Evolutionary conservation across 345 rosid genomes (phyloP), one percentile per base, ranked within the genome.

Genomic region (Combretum micranthum): DNA sequence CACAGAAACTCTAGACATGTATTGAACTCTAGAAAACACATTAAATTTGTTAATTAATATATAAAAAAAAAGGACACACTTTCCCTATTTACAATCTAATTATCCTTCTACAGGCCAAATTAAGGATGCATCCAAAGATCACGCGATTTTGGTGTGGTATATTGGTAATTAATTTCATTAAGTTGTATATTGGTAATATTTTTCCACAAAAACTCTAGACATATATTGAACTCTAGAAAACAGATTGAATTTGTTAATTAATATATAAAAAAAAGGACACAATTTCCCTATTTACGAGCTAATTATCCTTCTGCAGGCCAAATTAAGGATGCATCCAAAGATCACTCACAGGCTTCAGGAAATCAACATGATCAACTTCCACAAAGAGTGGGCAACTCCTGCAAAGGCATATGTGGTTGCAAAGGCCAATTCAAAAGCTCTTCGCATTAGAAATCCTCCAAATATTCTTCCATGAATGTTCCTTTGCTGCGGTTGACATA

Each of bases 281-380:
- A n/a, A n/a, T n/a, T n/a, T n/a, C n/a, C n/a, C n/a, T n/a, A n/a
- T n/a, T n/a, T n/a, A n/a, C n/a, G n/a, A n/a, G n/a, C 21, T 15
- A 15, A 12, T 49, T 12, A 19, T 49, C 18, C 13, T 49, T 49
- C 21, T 18, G 7, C 13, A 18, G 4, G 52, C 49, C 4, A 4
- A 46, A 15, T 46, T 1, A 15, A 46, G 16, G 5, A 17, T 17
- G 49, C 4, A 46, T 17, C 19, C 49, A 15, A 46, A n/a, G 15
- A 46, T 15, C 17, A 17, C 96, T 82, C 64, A 87, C 94, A 52
- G 94, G 97, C 68, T 68, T 80, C 42, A 85, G 71, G 76, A 90
- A 90, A 75, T 90, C 96, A 15, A 87, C 94, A 43, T 81, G 94
- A 56, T 90, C 94, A 67, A 90, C 89, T 80, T 90, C 97, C 32